Evolutionary conservation across 805 yeast species (phyloP), one percentile per base, ranked within the genome.

Genomic region (Pichia nanzhaoensis): DNA sequence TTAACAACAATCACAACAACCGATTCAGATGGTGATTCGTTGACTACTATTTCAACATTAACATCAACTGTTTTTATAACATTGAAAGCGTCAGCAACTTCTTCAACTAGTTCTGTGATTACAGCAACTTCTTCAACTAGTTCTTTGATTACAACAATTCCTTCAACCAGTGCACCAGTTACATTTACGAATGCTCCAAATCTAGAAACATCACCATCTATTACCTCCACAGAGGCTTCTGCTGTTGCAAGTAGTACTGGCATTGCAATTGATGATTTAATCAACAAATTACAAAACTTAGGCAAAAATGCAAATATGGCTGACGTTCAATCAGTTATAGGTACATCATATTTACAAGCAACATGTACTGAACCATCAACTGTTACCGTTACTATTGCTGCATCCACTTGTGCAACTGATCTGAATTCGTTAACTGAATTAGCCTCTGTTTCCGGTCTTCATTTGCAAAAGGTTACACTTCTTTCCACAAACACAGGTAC

Each of bases 321-420:
- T 18, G 41, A 46, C n/a, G 24, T 48, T 17, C 13, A 41, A 1
- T 41, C 51, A 16, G 21, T 47, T 20, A 13, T 45, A 9, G 39
- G 34, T 6, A 22, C 50, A 7, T 27, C 51, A n/a, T 21, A 18
- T 4, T 4, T 16, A 18, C 18, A 27, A 14, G 34, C 41, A 13
- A 27, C 46, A 10, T 41, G 50, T n/a, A 19, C 47, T 32, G 34
- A 53, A 2, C 43, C 57, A 14, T 49, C 52, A 17, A 55, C 63
- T n/a, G 59, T 54, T 21, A 58, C 67, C 5, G 64, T 60, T 28
- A 60, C 65, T 2, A 55, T 38, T 7, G 38, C 49, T 8, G 40
- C 41, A 18, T 22, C 37, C 6, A 28, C 30, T 21, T 41, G 42
- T 41, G 12, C 45, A 16, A 48, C 58, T 7, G 10, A 6, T 24